These are phyloP conservation scores for Candida odintsovae DNA, from an alignment of 805 yeast species.

Conservation along the genomic window DNA sequence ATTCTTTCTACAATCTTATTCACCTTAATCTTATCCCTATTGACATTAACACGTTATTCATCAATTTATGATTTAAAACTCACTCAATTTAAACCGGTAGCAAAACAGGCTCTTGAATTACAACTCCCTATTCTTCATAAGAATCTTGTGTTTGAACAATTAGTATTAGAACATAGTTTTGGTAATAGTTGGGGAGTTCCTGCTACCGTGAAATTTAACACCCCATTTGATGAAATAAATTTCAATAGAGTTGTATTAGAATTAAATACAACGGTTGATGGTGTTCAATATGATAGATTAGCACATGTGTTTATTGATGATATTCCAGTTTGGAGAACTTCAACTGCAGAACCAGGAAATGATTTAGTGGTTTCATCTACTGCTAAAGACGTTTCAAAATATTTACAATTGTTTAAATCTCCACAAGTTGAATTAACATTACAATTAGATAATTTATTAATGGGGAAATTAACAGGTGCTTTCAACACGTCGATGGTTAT, in stretches of 20 bases:
- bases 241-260: constrained; percentile 51
- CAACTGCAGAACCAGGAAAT: constrained; percentile 76
- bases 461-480: constrained; percentile 51
- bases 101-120: constrained; percentile 20
- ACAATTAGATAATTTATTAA: constrained; percentile 60
- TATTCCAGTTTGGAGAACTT: constrained; percentile 74
- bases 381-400: constrained; percentile 61
- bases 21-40: neutral
- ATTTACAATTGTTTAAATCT: constrained; percentile 40
- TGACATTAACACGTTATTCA: neutral
- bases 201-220: constrained; percentile 31
- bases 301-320: constrained; percentile 59
- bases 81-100: neutral
- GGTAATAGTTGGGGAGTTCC: constrained; percentile 61
- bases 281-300: constrained; percentile 61
- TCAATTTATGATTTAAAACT: neutral
- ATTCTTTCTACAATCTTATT: neutral
- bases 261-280: constrained; percentile 46
- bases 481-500: constrained; percentile 50
- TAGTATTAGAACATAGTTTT: constrained; percentile 42
- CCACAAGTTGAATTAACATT: constrained; percentile 39
- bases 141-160: constrained; percentile 31
- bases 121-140: constrained; percentile 17
- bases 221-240: constrained; percentile 38
- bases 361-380: constrained; percentile 39